phyloP scores from a whole-genome alignment of 768 basidiomycete genomes.

The Xanthoconium purpureum region DNA sequence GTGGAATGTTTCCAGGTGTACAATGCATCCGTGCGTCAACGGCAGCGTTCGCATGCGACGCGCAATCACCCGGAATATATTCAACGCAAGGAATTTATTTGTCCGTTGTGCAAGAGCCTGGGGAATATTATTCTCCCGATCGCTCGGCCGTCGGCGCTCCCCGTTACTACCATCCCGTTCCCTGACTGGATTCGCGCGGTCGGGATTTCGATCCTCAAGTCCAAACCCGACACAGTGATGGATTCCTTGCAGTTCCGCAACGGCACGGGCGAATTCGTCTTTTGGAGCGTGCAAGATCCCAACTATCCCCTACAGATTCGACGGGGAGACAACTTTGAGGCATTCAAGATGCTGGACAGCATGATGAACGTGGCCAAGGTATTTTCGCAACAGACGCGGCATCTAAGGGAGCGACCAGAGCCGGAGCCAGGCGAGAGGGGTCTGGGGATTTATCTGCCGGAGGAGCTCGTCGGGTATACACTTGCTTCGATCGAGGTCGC shows the following conservation, averaged over 20 bases:
- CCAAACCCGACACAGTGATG: slow-evolving; percentile 67
- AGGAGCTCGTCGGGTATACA: slow-evolving; percentile 89
- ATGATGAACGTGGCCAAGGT: slow-evolving; percentile 75
- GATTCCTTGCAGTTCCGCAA: slow-evolving; percentile 74
- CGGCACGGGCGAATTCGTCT: slow-evolving; percentile 85
- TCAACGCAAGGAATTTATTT: slow-evolving; percentile 92
- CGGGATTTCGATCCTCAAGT: slow-evolving; percentile 85
- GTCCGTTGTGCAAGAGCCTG: slow-evolving; percentile 94
- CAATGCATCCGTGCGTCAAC: slow-evolving; percentile 78
- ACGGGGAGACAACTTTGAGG: slow-evolving; percentile 52
- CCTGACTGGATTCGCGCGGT: slow-evolving; percentile 88
- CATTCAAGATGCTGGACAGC: slow-evolving; percentile 82
- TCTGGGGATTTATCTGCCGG: slow-evolving; percentile 84
- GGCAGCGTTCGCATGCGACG: slow-evolving; percentile 84
- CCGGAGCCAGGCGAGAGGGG: slow-evolving; percentile 74
- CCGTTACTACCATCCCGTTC: slow-evolving; percentile 57
- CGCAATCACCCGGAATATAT: slow-evolving; percentile 94
- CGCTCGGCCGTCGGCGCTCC: slow-evolving; percentile 44
- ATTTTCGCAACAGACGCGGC: slow-evolving; percentile 80
- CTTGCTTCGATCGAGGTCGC: slow-evolving; percentile 78
- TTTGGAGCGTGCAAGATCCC: slow-evolving; percentile 82
- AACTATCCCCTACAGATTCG: slow-evolving; percentile 59
- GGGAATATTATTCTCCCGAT: slow-evolving; percentile 94
- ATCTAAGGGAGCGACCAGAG: slow-evolving; percentile 73
- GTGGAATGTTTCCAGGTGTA: slow-evolving; percentile 91